These are phyloP conservation scores for Podospora tetraspora DNA, from an alignment of 495 filamentous ascomycete species.

Conservation along the genomic window DNA sequence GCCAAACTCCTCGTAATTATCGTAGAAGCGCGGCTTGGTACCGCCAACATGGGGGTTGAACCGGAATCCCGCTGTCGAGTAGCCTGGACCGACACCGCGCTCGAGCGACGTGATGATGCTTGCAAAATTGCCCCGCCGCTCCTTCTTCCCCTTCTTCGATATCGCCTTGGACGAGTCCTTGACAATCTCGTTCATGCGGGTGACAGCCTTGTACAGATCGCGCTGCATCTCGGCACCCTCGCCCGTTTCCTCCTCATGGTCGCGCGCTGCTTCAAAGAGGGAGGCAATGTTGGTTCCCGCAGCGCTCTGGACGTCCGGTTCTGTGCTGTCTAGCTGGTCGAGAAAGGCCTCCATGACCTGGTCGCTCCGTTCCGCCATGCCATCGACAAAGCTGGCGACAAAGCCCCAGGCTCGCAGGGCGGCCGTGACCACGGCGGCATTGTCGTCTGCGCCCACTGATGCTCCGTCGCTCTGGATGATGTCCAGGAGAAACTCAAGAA, in stretches of 20 bases:
- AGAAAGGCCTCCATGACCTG: conserved; percentile 78
- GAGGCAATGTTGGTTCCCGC: conserved; percentile 89
- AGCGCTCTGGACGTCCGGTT: conserved; percentile 72
- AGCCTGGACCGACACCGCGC: conserved; percentile 49
- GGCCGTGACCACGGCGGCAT: conserved; percentile 68
- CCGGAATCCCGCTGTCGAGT: conserved; percentile 39
- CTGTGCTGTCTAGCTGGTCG: conserved; percentile 78
- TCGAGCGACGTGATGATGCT: conserved; percentile 84
- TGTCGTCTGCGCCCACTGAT: conserved; percentile 67
- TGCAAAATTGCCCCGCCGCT: conserved; percentile 68
- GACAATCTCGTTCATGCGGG: conserved; percentile 44
- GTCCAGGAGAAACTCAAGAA: conserved; percentile 79
- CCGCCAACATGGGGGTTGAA: conserved; percentile 40
- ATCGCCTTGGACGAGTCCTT: conserved; percentile 62
- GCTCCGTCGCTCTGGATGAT: conserved; percentile 82
- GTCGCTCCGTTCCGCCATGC: conserved; percentile 68
- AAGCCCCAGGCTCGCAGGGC: conserved; percentile 87
- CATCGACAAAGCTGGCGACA: conserved; percentile 75
- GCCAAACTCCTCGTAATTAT: conserved; percentile 70
- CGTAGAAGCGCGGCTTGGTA: conserved; percentile 61
- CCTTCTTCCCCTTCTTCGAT: conserved; percentile 73
- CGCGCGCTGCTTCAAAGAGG: conserved; percentile 74
- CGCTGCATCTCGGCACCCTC: conserved; percentile 42
- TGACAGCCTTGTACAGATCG: conserved; percentile 57
- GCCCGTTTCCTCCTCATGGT: conserved; percentile 58